Evolutionary conservation across 345 rosid genomes (phyloP), one percentile per base, ranked within the genome.

Genomic region (Lagerstroemia speciosa): DNA sequence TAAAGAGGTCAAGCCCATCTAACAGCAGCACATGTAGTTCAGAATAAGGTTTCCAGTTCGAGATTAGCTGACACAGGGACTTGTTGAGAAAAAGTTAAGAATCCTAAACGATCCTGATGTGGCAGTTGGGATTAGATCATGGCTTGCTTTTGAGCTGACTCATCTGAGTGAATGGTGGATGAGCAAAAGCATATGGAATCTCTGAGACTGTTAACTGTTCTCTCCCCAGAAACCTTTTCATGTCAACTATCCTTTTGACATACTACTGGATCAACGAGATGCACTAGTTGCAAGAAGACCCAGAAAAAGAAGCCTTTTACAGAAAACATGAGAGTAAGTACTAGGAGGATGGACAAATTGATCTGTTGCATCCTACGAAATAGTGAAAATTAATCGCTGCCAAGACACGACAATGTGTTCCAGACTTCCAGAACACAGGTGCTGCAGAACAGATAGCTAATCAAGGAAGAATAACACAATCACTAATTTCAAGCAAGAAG

Each of bases 401-500:
- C 43, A 14, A 48, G 29, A 53, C 60, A 6, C 24, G 60, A 53
- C 30, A n/a, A 24, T 53, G 11, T n/a, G 29, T 8, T 53, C 29
- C 30, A 53, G 12, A 53, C 1, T 48, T 22, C 24, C 20, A 19
- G 5, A 20, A 6, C 7, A 57, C 26, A 10, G 10, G 15, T 20
- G 62, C 62, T 57, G 62, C 62, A 57, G 30, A 57, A 58, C 15
- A 58, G 29, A 30, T n/a, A 10, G 63, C 20, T 27, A 15, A 10
- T 12, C 63, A 58, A 30, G 63, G 34, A 0, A 30, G 19, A 9
- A 17, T 11, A 65, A 41, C 19, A 12, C 8, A 67, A 0, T 12
- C 37, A 27, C 17, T 17, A 36, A 71, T 48, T 16, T 3, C 15
- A 61, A 57, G 65, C 64, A 36, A 71, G 65, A 71, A 70, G 74